Evolutionary conservation across 140 eudicot species (phyloP).

Genomic region (Flaveria floridana): DNA sequence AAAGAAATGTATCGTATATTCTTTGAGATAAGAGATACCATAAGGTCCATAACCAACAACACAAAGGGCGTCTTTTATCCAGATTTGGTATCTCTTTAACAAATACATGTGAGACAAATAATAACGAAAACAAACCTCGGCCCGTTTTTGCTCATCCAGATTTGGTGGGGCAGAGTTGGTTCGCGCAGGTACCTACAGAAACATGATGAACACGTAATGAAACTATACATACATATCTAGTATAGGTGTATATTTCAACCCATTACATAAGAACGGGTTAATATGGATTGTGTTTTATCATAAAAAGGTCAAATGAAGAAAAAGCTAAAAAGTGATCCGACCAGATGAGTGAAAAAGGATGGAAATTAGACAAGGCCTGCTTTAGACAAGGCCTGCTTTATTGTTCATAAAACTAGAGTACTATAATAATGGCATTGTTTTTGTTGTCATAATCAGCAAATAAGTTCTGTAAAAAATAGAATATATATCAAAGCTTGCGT

Average conservation of each 20-base stretch:
- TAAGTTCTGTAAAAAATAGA: background rate
- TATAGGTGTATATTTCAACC: background rate
- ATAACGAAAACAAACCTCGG: conserved; percentile 57
- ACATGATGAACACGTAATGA: background rate
- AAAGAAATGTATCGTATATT: background rate
- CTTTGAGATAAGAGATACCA: conserved; percentile 1
- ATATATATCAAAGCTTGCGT: background rate
- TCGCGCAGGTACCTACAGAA: conserved; percentile 75
- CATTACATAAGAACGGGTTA: background rate
- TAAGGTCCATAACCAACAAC: background rate
- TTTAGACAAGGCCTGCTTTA: background rate
- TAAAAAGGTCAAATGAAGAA: background rate
- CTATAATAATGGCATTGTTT: background rate
- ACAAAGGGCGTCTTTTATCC: conserved; percentile 6
- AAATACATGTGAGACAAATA: background rate
- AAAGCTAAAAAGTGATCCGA: background rate
- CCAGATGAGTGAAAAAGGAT: background rate
- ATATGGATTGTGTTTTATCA: background rate
- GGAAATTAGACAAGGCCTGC: background rate
- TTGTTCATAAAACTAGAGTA: background rate
- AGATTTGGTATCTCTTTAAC: background rate
- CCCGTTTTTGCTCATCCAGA: conserved; percentile 81
- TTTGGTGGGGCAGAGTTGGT: conserved; percentile 97
- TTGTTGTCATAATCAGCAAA: background rate
- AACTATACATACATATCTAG: background rate